Base-by-base conservation (phyloP, 495 filamentous ascomycete genomes). In the Rusavskia elegans region DNA sequence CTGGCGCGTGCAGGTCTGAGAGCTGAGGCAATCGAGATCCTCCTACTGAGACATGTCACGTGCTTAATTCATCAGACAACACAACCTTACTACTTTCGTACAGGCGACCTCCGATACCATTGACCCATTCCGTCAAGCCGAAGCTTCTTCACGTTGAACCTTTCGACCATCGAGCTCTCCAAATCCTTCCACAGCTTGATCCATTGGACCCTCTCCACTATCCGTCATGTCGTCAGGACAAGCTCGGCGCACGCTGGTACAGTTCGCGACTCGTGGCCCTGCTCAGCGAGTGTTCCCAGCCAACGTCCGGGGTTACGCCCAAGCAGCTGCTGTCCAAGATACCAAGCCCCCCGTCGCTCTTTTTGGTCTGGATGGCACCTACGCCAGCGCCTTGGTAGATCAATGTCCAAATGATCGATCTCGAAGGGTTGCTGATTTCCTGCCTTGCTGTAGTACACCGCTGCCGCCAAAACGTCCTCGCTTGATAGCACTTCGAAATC, bases 321-420 rank as follows among this genome's bases (percentile, higher is more conserved):
- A 79, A 63, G 74, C 86, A 55, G 69, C 76, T 63, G 61, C 70
- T 51, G 54, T 61, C 50, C 76, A 80, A 63, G 77, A 81, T 45
- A 71, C 81, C 63, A 89, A 85, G 75, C 81, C 89, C 56, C 92
- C 92, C 50, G 76, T 96, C 64, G 79, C 89, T 51, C 75, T 98
- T 57, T 98, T 85, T 71, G 92, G 92, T 55, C 75, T 98, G 71
- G 92, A 96, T 69, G 92, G 92, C 62, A 97, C 90, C 64, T 98
- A 98, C 74, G 93, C 92, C 63, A 86, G 81, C 75, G 92, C 92
- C 74, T 75, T 98, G 81, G 92, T 98, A 87, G 42, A 45, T 52
- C 51, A 49, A 51, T 48, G 32, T 54, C 23, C 52, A 45, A 6
- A 27, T 65, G 55, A 53, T 38, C 46, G 42, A 38, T 53, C 44